These are phyloP conservation scores for Aureobasidium lini DNA, from an alignment of 2,329 filamentous ascomycete species.

Conservation along the genomic window DNA sequence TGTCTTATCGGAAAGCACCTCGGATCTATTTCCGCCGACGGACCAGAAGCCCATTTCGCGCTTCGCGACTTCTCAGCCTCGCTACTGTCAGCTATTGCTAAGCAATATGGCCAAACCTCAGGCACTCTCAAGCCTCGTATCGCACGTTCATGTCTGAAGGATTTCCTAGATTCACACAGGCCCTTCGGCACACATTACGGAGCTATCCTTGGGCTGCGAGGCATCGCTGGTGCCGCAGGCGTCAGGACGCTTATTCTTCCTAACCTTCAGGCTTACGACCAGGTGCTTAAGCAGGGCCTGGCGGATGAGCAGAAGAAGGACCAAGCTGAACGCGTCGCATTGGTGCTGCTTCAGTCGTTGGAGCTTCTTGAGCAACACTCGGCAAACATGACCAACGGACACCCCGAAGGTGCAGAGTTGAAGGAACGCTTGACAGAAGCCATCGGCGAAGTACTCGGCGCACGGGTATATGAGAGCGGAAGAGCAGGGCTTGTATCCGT, in stretches of 20 bases:
- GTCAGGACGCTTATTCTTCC: slow-evolving; percentile 58
- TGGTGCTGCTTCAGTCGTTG: slow-evolving; percentile 50
- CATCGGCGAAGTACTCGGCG: slow-evolving; percentile 26
- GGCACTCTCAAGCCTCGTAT: slow-evolving; percentile 79
- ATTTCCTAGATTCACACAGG: slow-evolving; percentile 80
- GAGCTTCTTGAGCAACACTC: slow-evolving; percentile 45
- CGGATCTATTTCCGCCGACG: slow-evolving; percentile 46
- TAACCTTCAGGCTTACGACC: slow-evolving; percentile 58
- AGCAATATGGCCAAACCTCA: slow-evolving; percentile 73
- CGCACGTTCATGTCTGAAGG: slow-evolving; percentile 85
- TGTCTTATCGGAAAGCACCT: slow-evolving; percentile 81
- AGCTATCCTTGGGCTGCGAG: slow-evolving; percentile 70
- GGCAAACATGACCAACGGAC: slow-evolving; percentile 29
- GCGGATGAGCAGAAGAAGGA: slow-evolving; percentile 48
- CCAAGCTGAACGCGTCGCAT: slow-evolving; percentile 55
- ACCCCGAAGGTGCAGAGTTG: slow-evolving; percentile 33
- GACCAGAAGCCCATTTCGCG: slow-evolving; percentile 58
- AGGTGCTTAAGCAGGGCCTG: slow-evolving; percentile 49
- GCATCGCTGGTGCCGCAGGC: slow-evolving; percentile 63
- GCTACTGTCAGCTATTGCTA: slow-evolving; percentile 69
- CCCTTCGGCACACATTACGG: slow-evolving; percentile 82
- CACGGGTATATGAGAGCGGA: slow-evolving; percentile 22
- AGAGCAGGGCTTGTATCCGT: slow-evolving; percentile 30
- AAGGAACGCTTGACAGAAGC: slow-evolving; percentile 35
- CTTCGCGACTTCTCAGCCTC: slow-evolving; percentile 80